Evolutionary conservation across 352 stramenopile species (phyloP).

Genomic region (Globisporangium iwayamae): DNA sequence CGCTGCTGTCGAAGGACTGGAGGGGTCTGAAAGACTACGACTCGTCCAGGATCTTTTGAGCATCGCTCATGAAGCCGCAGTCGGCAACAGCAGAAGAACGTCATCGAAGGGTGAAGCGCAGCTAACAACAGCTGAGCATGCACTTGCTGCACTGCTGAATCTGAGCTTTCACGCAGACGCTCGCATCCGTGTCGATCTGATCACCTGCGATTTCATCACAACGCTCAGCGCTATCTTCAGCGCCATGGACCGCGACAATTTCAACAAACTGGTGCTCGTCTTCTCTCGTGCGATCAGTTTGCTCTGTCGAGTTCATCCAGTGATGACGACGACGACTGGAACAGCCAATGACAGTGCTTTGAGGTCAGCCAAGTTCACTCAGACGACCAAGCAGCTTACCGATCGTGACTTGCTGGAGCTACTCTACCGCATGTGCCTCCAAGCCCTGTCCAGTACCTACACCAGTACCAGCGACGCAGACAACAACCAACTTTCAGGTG

Average conservation of each 20-base stretch:
- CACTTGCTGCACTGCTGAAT: conserved; percentile 61
- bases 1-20: conserved; percentile 19
- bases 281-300: conserved; percentile 44
- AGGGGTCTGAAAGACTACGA: not conserved
- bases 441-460: conserved; percentile 12
- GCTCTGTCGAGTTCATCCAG: conserved; percentile 55
- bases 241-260: conserved; percentile 9
- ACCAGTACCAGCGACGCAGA: not conserved
- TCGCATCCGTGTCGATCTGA: conserved; percentile 30
- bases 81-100: not conserved
- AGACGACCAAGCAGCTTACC: conserved; percentile 16
- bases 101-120: not conserved
- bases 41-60: conserved; percentile 8
- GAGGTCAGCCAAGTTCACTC: not conserved
- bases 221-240: conserved; percentile 25
- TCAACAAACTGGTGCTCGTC: conserved; percentile 26
- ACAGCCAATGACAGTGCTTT: not conserved
- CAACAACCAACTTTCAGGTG: not conserved
- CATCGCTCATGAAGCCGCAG: not conserved
- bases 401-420: conserved; percentile 20
- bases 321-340: not conserved
- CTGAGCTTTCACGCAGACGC: conserved; percentile 44
- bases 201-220: conserved; percentile 19
- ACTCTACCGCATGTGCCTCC: conserved; percentile 31
- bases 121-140: conserved; percentile 26